Percentiles rank a stretch among this genome's conserved stretches.
Evolutionary conservation across 306 rosid species (phyloP).

Genomic region (Cicer chorassanicum): DNA sequence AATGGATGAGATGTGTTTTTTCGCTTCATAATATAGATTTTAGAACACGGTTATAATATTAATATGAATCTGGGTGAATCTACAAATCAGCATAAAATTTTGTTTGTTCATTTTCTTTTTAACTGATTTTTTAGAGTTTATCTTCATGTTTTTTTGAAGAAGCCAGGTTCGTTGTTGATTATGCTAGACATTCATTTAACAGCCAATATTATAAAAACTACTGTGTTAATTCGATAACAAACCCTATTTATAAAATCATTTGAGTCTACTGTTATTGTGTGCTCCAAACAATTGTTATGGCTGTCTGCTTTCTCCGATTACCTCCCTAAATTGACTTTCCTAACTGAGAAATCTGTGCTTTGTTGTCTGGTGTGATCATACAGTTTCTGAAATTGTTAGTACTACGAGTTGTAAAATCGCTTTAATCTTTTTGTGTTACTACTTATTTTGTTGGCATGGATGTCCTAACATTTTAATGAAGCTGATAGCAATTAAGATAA

Average conservation of each 20-base stretch:
- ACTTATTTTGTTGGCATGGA: conserved; percentile 34
- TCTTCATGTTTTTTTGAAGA: not conserved
- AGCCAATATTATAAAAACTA: not conserved
- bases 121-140: conserved; percentile 17
- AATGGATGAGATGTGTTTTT: conserved; percentile 43
- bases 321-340: conserved; percentile 19
- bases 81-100: not conserved
- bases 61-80: conserved; percentile 38
- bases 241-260: conserved; percentile 7
- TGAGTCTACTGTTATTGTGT: conserved; percentile 2
- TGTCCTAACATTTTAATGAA: conserved; percentile 31
- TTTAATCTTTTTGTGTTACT: conserved; percentile 26
- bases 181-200: not conserved
- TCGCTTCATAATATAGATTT: conserved; percentile 27
- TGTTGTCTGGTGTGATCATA: conserved; percentile 39
- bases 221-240: not conserved
- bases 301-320: conserved; percentile 11
- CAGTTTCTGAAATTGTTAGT: conserved; percentile 17
- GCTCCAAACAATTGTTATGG: conserved; percentile 3
- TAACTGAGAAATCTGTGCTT: conserved; percentile 20
- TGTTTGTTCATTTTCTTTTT: conserved; percentile 17
- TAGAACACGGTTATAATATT: conserved; percentile 13
- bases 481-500: not conserved
- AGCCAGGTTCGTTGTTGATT: not conserved
- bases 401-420: not conserved